Conservation (phyloP, 2,329 filamentous ascomycete genomes). For the Podosphaera fusca region DNA sequence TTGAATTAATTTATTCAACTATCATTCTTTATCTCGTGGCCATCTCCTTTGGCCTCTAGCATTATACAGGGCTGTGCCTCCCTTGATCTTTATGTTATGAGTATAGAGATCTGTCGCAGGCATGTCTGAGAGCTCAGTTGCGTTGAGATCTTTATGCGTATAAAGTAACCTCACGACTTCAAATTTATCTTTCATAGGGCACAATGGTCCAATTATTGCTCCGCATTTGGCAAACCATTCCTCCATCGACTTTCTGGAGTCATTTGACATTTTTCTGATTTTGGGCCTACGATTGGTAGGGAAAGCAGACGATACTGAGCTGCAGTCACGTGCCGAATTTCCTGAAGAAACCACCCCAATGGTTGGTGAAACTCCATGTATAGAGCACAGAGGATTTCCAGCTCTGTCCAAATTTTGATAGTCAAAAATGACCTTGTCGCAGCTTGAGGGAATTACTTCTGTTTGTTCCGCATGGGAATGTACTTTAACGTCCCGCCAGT, state of each 20-base stretch:
- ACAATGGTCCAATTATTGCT: background rate
- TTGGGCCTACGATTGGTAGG: background rate
- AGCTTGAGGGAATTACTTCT: background rate
- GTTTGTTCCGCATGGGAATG: background rate
- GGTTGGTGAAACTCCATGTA: background rate
- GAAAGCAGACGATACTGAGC: background rate
- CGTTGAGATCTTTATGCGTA: background rate
- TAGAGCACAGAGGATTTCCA: background rate
- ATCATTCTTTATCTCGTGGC: background rate
- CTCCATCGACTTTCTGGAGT: background rate
- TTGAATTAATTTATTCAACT: background rate
- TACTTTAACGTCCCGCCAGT: background rate
- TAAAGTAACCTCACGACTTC: background rate
- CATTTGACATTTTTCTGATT: background rate
- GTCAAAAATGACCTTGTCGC: background rate
- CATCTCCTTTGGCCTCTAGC: background rate
- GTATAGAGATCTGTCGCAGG: background rate
- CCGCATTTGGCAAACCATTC: background rate
- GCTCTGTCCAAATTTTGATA: background rate
- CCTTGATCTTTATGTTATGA: background rate
- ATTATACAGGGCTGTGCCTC: background rate
- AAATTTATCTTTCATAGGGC: background rate
- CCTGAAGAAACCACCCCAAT: background rate
- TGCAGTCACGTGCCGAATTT: background rate
- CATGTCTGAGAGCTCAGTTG: background rate